Conservation (phyloP, 768 basidiomycete species). For the Rhodosporidiobolus odoratus region DNA sequence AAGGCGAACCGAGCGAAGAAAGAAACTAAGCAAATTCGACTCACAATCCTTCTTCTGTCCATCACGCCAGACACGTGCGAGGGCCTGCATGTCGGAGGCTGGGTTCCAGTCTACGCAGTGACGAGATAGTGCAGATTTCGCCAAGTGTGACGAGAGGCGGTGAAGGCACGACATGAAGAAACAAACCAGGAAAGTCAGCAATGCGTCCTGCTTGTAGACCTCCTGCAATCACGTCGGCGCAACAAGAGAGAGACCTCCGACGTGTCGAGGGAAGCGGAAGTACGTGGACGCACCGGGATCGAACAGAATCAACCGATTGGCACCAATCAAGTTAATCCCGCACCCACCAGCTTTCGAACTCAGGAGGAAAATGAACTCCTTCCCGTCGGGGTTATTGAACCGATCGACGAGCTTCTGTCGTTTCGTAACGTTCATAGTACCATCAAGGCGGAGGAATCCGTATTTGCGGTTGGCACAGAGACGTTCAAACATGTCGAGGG, state of each 20-base stretch:
- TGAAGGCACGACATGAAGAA: not conserved
- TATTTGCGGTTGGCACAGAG: conserved; percentile 30
- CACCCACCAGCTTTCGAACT: conserved; percentile 95
- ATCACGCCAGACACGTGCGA: conserved; percentile 98
- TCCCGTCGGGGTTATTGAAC: conserved; percentile 62
- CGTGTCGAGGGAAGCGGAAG: conserved; percentile 1
- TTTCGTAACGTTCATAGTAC: conserved; percentile 51
- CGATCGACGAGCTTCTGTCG: conserved; percentile 82
- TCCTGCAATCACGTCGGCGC: no score
- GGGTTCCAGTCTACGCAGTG: conserved; percentile 86
- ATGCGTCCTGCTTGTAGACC: not conserved
- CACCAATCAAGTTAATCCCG: conserved; percentile 89
- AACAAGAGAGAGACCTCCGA: no score
- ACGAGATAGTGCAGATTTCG: not conserved
- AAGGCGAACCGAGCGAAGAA: no score
- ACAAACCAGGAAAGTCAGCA: not conserved
- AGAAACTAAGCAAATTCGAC: conserved; percentile 40
- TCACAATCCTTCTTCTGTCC: conserved; percentile 99
- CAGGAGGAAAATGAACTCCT: conserved; percentile 75
- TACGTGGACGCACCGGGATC: conserved; percentile 43
- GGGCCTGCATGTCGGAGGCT: conserved; percentile 94
- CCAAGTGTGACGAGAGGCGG: not conserved
- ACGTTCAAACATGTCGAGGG: conserved; percentile 80
- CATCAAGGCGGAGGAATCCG: conserved; percentile 40
- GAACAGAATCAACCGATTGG: conserved; percentile 66